phyloP scores from a whole-genome alignment of 306 rosid genomes.

The Prunus dulcis region DNA sequence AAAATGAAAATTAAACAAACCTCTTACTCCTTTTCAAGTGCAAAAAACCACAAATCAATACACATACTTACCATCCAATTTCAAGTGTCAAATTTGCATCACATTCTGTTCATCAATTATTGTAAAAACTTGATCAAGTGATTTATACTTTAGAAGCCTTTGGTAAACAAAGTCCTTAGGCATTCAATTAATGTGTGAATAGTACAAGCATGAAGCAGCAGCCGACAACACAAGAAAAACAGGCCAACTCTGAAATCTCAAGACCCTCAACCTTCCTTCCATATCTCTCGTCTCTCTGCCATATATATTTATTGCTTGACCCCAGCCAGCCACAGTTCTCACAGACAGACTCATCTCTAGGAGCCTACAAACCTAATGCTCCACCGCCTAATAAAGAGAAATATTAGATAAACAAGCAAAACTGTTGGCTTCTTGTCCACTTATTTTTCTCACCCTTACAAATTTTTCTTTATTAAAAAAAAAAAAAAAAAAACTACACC shows the following conservation, averaged over 20 bases:
- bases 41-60: not conserved
- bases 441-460: no score
- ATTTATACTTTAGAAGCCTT: not conserved
- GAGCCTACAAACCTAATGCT: not conserved
- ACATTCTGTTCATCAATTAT: not conserved
- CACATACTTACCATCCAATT: not conserved
- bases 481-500: no score
- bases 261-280: not conserved
- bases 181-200: not conserved
- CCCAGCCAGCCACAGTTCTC: not conserved
- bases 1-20: no score
- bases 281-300: not conserved
- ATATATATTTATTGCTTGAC: constrained; percentile 5
- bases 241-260: not conserved
- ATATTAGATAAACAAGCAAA: no score
- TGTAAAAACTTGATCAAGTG: not conserved
- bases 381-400: not conserved
- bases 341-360: no score
- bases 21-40: no score
- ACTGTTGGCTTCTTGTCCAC: no score
- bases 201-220: not conserved
- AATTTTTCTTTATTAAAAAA: no score
- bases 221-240: not conserved
- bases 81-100: not conserved
- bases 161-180: not conserved